phyloP scores from a whole-genome alignment of 225 moss, liverwort and hornwort species.

The Thuidium tamariscinum region DNA sequence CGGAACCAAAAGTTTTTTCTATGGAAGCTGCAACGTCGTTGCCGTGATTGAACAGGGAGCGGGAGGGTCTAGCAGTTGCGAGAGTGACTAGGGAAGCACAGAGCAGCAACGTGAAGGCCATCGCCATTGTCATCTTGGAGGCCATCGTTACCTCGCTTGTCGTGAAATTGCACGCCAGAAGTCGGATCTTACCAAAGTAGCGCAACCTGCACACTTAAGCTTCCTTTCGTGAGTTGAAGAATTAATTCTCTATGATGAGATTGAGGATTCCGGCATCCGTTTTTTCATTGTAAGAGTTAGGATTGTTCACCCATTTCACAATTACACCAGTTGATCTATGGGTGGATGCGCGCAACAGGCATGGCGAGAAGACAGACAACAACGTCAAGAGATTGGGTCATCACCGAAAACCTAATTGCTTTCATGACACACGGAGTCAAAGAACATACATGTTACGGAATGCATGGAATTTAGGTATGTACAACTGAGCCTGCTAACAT shows the following conservation, averaged over 20 bases:
- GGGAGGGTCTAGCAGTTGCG: background rate
- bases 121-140: background rate
- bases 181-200: background rate
- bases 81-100: background rate
- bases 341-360: background rate
- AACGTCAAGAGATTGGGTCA: background rate
- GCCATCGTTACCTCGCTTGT: background rate
- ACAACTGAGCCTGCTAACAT: background rate
- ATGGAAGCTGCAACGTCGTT: background rate
- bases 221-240: background rate
- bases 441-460: background rate
- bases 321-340: background rate
- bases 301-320: background rate
- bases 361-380: background rate
- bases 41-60: background rate
- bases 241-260: background rate
- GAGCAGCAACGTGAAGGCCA: slow-evolving; percentile 1
- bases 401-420: background rate
- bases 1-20: background rate
- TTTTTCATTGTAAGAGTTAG: background rate
- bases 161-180: background rate
- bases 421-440: background rate
- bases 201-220: background rate
- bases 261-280: background rate
- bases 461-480: background rate